Base-by-base conservation (phyloP, 2,329 filamentous ascomycete species). In the Scytalidium lignicola region DNA sequence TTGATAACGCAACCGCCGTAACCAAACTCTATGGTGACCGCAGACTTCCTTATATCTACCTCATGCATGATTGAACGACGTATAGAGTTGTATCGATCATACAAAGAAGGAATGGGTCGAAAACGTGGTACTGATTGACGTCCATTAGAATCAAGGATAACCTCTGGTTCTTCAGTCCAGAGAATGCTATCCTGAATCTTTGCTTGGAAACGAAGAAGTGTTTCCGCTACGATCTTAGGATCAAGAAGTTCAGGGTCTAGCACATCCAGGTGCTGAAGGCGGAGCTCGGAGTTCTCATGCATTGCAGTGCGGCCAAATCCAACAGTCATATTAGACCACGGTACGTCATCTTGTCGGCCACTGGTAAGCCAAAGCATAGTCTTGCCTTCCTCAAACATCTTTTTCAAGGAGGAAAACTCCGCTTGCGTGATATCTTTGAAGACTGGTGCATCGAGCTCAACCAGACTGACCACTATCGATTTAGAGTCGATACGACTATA, bases 391-490 rank as follows among this genome's bases (percentile, higher is more conserved):
- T 32, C 37, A 12, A 55, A 62, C 51, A 50, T 5, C 47, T 29
- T 49, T 42, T 52, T 60, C 48, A 49, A 46, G 9, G 51, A 50
- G 12, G 51, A 51, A 20, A 59, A 41, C 5, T 51, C 55, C 13
- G 45, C 28, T 3, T 48, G 7, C 2, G 56, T 58, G 41, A 62
- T 50, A 18, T 51, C 41, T n/a, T 53, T 44, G 22, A 60, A 55
- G 3, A 50, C 44, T 2, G 64, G 60, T 19, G 54, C 51, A 50
- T 69, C 66, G 23, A 64, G 51, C 13, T 64, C 61, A 8, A 48
- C 48, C 9, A 64, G 43, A 43, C 44, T 49, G 37, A 62, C 20
- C 21, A 52, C 32, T 43, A 48, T 28, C 26, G 18, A 21, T 19
- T 15, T 44, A 26, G 40, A 9, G 13, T 40, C 17, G 17, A 43